Evolutionary conservation across 2,329 filamentous ascomycete genomes (phyloP).

Genomic region (Colletotrichum camelliae): DNA sequence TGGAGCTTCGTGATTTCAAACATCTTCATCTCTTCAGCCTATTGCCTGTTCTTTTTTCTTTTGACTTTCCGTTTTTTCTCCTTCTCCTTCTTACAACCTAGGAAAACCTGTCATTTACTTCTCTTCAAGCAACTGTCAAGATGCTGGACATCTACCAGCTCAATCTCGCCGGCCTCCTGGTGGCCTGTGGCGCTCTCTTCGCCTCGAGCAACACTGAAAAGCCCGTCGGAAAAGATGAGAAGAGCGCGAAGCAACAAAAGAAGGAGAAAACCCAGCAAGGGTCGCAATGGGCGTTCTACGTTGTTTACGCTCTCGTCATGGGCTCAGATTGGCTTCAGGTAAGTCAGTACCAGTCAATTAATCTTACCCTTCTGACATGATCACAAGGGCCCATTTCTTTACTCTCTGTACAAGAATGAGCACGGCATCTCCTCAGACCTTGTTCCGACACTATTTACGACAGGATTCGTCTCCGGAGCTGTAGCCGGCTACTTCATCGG

Average conservation of each 20-base stretch:
- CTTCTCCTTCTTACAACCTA: background rate
- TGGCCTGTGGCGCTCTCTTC: constrained; percentile 32
- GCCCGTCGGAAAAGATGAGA: background rate
- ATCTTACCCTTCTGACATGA: background rate
- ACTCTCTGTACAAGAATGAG: constrained; percentile 39
- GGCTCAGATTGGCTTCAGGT: constrained; percentile 58
- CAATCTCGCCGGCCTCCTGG: constrained; percentile 36
- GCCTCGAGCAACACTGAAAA: constrained; percentile 15
- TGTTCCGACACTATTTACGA: constrained; percentile 46
- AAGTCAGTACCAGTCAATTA: background rate
- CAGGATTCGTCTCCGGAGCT: constrained; percentile 50
- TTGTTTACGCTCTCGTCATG: constrained; percentile 54
- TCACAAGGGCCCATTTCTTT: constrained; percentile 37
- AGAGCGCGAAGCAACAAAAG: background rate
- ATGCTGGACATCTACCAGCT: constrained; percentile 38
- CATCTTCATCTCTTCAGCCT: background rate
- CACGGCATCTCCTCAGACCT: constrained; percentile 29
- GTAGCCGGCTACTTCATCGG: constrained; percentile 52
- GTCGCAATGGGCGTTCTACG: constrained; percentile 38
- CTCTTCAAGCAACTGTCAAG: background rate
- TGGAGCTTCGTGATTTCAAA: background rate
- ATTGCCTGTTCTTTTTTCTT: background rate
- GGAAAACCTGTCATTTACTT: too few relatives aligned
- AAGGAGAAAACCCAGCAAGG: background rate
- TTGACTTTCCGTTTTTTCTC: background rate